phyloP scores from a whole-genome alignment of 2,329 filamentous ascomycete species.

The Tolypocladium tropicale region DNA sequence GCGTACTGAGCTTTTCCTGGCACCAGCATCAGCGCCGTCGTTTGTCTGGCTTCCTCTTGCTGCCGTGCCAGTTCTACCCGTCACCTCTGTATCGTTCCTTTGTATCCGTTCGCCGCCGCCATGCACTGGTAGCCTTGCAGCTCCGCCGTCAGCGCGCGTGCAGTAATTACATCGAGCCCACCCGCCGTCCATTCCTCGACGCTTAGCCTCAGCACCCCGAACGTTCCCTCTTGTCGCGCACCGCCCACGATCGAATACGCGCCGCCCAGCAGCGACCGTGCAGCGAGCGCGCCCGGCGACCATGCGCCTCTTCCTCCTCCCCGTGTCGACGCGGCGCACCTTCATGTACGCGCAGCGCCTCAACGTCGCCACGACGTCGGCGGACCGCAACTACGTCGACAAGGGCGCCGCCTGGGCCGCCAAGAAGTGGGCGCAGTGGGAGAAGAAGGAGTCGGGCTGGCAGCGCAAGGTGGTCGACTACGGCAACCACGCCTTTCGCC shows the following conservation, averaged over 20 bases:
- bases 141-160: background rate
- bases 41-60: background rate
- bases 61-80: background rate
- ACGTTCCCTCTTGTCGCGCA: background rate
- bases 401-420: constrained; percentile 61
- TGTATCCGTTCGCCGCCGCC: background rate
- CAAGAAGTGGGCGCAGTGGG: constrained; percentile 76
- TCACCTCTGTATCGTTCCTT: background rate
- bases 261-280: background rate
- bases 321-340: constrained; percentile 81
- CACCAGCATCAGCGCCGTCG: background rate
- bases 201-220: background rate
- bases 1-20: background rate
- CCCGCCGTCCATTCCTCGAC: background rate
- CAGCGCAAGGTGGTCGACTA: constrained; percentile 78
- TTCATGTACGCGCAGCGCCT: constrained; percentile 85
- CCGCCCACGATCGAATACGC: background rate
- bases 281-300: constrained; percentile 10
- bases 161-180: no score
- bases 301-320: constrained; percentile 92
- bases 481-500: constrained; percentile 74
- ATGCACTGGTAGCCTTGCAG: background rate
- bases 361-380: constrained; percentile 41
- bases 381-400: constrained; percentile 48
- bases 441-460: constrained; percentile 76